Conservation (phyloP, 495 filamentous ascomycete species). For the Aspergillus indologenus region DNA sequence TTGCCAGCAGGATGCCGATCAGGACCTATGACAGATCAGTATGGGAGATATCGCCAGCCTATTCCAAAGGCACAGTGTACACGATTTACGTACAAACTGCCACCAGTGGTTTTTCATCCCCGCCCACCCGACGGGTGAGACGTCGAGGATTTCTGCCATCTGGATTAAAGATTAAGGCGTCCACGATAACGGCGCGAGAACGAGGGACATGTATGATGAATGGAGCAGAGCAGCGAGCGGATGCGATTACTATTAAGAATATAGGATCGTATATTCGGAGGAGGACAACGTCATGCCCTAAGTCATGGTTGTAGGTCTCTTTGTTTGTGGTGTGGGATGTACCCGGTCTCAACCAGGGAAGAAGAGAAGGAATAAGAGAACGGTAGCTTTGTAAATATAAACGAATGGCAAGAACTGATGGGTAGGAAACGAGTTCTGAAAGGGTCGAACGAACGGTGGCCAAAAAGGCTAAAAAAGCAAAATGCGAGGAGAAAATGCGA, state of each 20-base stretch:
- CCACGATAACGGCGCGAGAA: constrained; percentile 6
- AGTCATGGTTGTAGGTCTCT: background rate
- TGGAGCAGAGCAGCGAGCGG: background rate
- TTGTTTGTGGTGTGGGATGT: background rate
- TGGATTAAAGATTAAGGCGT: constrained; percentile 20
- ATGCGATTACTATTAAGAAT: constrained; percentile 3
- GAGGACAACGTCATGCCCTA: background rate
- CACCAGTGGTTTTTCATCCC: constrained; percentile 40
- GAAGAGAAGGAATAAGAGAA: background rate
- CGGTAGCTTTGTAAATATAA: background rate
- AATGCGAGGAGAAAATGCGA: background rate
- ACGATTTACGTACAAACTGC: constrained; percentile 38
- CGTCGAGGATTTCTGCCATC: constrained; percentile 35
- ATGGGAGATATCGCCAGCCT: background rate
- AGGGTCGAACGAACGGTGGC: background rate
- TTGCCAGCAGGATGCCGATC: constrained; percentile 37
- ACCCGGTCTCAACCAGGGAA: background rate
- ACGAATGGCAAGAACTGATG: constrained; percentile 1
- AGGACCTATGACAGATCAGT: constrained; percentile 31
- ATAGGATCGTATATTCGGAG: background rate
- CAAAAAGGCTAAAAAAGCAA: background rate
- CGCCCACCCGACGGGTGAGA: constrained; percentile 36
- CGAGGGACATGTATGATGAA: constrained; percentile 13
- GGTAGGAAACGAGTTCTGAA: background rate
- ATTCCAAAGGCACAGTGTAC: background rate